These are phyloP conservation scores for Cytospora schulzeri DNA, from an alignment of 2,329 filamentous ascomycete genomes.

Conservation along the genomic window DNA sequence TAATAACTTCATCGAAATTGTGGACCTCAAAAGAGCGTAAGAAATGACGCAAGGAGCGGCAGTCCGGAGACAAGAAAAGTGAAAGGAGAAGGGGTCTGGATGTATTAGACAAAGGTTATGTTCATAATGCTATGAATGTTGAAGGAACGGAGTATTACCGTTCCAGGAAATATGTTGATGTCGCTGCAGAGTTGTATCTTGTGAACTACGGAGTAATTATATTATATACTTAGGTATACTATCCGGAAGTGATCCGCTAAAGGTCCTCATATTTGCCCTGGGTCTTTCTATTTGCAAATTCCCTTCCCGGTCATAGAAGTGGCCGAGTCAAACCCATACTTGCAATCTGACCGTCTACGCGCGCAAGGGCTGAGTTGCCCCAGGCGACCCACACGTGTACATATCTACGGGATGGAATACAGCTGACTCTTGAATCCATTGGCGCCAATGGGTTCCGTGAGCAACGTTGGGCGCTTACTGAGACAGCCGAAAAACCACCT, in stretches of 20 bases:
- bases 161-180: neutral
- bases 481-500: neutral
- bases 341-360: too few relatives aligned
- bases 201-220: too few relatives aligned
- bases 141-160: neutral
- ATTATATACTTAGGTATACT: neutral
- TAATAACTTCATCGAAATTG: conserved; percentile 3
- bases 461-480: neutral
- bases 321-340: too few relatives aligned
- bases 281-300: neutral
- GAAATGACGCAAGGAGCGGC: neutral
- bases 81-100: neutral
- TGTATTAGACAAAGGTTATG: neutral
- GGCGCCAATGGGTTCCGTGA: neutral
- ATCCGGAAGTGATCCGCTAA: neutral
- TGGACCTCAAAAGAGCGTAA: neutral
- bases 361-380: neutral
- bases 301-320: neutral
- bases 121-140: neutral
- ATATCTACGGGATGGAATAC: neutral
- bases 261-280: neutral
- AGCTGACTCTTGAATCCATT: neutral
- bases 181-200: neutral
- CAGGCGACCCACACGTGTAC: neutral
- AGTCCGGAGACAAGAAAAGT: neutral